Percentiles rank a stretch among this genome's conserved stretches.
phyloP scores from a whole-genome alignment of 1,139 yeast species.

The Spencermartinsiella ligniputridi region DNA sequence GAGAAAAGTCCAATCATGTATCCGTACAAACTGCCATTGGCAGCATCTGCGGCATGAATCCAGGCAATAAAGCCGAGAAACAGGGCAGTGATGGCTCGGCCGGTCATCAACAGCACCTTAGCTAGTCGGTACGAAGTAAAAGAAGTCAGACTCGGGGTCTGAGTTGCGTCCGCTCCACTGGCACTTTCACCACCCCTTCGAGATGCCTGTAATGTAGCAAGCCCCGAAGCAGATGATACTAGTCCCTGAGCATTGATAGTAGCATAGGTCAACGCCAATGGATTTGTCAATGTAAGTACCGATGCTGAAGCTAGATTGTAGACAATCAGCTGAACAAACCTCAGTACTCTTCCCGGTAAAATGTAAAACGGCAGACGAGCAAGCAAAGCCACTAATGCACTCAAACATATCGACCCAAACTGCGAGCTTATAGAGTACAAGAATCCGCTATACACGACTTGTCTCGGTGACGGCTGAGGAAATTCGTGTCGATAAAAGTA shows the following conservation, averaged over 20 bases:
- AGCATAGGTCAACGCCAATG: constrained; percentile 38
- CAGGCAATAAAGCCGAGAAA: constrained; percentile 38
- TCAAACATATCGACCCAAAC: constrained; percentile 38
- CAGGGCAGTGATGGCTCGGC: constrained; percentile 36
- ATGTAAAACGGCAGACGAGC: constrained; percentile 36
- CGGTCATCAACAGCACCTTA: constrained; percentile 37
- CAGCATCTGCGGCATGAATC: constrained; percentile 35
- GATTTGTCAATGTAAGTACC: constrained; percentile 31
- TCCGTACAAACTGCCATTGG: constrained; percentile 36
- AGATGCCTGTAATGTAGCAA: constrained; percentile 10
- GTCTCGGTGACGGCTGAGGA: constrained; percentile 23
- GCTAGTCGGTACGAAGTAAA: constrained; percentile 36
- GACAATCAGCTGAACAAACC: constrained; percentile 26
- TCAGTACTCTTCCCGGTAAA: constrained; percentile 32
- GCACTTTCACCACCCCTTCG: not conserved
- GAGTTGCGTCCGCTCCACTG: not conserved
- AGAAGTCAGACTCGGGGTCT: constrained; percentile 7
- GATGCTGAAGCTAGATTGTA: constrained; percentile 29
- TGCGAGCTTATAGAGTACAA: constrained; percentile 31
- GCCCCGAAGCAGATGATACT: constrained; percentile 31
- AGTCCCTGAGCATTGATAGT: constrained; percentile 33
- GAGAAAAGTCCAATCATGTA: constrained; percentile 39
- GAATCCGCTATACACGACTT: constrained; percentile 26
- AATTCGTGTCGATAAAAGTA: constrained; percentile 33
- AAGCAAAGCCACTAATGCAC: constrained; percentile 32